phyloP scores from a whole-genome alignment of 192 early-diverging fungal genomes.

The Coemansia sp. region DNA sequence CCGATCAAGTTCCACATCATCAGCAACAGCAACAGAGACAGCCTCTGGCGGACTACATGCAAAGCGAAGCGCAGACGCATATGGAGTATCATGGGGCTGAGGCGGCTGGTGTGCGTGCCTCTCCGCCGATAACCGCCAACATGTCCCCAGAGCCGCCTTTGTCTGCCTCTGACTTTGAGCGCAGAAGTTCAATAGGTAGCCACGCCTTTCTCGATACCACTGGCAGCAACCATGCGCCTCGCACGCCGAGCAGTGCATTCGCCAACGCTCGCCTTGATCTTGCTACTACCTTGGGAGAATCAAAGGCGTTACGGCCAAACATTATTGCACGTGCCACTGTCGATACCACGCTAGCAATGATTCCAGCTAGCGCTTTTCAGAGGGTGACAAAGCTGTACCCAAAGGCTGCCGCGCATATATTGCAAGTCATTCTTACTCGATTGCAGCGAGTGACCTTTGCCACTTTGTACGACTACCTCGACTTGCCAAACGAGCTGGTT shows the following conservation, averaged over 20 bases:
- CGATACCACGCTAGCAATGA: conserved; percentile 90
- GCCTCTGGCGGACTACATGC: not conserved
- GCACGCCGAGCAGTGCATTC: not conserved
- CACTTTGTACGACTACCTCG: conserved; percentile 87
- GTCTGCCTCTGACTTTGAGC: not conserved
- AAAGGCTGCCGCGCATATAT: conserved; percentile 89
- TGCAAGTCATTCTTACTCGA: conserved; percentile 93
- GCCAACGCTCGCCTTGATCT: not conserved
- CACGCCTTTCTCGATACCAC: not conserved
- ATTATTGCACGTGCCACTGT: conserved; percentile 82
- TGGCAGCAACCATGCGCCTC: not conserved
- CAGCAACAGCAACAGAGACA: conserved; percentile 5
- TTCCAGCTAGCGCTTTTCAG: conserved; percentile 92
- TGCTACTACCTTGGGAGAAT: not conserved
- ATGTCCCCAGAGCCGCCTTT: not conserved
- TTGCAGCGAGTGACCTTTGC: conserved; percentile 94
- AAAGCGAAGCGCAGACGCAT: conserved; percentile 2
- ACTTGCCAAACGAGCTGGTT: conserved; percentile 82
- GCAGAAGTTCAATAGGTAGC: not conserved
- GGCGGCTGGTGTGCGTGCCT: conserved; percentile 3
- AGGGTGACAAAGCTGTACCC: conserved; percentile 88
- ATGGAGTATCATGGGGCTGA: not conserved
- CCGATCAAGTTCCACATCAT: conserved; percentile 14
- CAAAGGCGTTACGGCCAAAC: conserved; percentile 63
- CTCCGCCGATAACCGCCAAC: not conserved